Evolutionary conservation across 495 filamentous ascomycete genomes (phyloP).

Genomic region (Achaetomiella virescens): DNA sequence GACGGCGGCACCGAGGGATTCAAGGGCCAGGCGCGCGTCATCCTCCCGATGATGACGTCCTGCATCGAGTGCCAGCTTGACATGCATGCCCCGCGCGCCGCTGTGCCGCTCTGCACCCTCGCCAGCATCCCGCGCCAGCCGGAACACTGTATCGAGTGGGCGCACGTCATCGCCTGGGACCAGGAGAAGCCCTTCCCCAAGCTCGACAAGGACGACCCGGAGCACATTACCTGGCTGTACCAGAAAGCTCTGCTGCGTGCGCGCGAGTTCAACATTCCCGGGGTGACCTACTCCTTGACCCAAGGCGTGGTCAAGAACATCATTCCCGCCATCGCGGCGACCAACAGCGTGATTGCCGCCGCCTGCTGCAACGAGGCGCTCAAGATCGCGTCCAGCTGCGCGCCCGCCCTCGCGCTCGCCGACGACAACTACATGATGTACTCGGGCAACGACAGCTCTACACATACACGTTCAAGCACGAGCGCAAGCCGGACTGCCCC

Average conservation of each 20-base stretch:
- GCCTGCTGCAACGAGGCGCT: conserved; percentile 94
- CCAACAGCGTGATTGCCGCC: conserved; percentile 94
- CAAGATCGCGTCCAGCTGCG: conserved; percentile 80
- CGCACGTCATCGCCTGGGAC: conserved; percentile 72
- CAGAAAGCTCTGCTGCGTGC: conserved; percentile 75
- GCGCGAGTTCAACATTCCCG: conserved; percentile 80
- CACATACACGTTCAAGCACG: conserved; percentile 92
- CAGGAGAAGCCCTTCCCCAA: conserved; percentile 55
- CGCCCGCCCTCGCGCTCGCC: conserved; percentile 59
- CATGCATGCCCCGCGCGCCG: conserved; percentile 90
- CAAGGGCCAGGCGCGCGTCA: conserved; percentile 93
- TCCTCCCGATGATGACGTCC: conserved; percentile 83
- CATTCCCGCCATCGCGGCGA: conserved; percentile 96
- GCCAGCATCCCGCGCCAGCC: conserved; percentile 96
- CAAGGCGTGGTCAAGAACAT: conserved; percentile 99
- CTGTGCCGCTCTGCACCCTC: conserved; percentile 93
- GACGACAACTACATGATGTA: conserved; percentile 96
- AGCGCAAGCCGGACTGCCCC: conserved; percentile 87
- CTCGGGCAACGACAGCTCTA: conserved; percentile 90
- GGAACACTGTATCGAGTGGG: conserved; percentile 99
- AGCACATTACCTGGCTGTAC: conserved; percentile 96
- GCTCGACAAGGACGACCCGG: conserved; percentile 93
- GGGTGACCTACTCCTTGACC: conserved; percentile 93
- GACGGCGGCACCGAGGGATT: conserved; percentile 98
- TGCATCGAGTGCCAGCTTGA: conserved; percentile 99